phyloP scores from a whole-genome alignment of 768 basidiomycete species.

The Boletus insuetus region DNA sequence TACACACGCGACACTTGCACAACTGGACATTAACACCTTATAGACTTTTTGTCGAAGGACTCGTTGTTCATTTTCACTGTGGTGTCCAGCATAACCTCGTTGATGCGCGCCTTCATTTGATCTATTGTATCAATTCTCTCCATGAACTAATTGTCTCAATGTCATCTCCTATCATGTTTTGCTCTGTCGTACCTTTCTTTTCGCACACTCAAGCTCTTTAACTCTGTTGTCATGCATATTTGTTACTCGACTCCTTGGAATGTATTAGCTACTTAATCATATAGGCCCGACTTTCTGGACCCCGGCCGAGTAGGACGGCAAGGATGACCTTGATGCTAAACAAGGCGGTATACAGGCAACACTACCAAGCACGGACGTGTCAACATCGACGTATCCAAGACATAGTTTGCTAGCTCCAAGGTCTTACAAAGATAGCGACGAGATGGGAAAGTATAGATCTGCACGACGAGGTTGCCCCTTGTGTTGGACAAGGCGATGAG shows the following conservation, averaged over 20 bases:
- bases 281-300: not conserved
- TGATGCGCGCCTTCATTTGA: not conserved
- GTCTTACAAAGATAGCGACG: not conserved
- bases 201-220: not conserved
- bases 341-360: no score
- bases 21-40: constrained; percentile 10
- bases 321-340: no score
- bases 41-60: constrained; percentile 3
- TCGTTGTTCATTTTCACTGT: not conserved
- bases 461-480: not conserved
- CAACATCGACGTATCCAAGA: not conserved
- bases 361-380: no score
- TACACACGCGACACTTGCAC: constrained; percentile 1
- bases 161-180: not conserved
- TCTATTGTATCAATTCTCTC: constrained; percentile 10
- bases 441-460: constrained; percentile 4
- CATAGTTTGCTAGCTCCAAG: not conserved
- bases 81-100: constrained; percentile 3
- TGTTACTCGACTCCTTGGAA: constrained; percentile 1
- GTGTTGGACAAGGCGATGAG: not conserved
- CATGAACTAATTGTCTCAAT: not conserved
- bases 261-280: constrained; percentile 9
- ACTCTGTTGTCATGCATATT: not conserved
- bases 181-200: constrained; percentile 4
- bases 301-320: no score